These are phyloP conservation scores for Apophysomyces sp. DNA, from an alignment of 371 early-diverging fungal species.

Conservation along the genomic window DNA sequence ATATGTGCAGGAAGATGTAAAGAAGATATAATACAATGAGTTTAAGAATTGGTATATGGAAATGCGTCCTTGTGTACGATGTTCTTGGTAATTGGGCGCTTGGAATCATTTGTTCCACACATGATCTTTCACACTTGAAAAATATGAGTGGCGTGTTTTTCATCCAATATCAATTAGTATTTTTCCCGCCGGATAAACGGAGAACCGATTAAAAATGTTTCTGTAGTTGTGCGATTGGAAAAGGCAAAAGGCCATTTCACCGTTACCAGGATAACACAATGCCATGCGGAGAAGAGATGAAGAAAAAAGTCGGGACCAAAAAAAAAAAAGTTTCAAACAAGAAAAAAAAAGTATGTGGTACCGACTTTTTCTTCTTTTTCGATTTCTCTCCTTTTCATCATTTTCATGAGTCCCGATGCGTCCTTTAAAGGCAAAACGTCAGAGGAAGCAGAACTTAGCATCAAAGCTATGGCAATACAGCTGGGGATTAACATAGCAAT, in stretches of 20 bases:
- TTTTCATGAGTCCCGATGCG: conserved; percentile 13
- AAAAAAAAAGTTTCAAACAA: not conserved
- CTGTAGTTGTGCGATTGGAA: too few species aligned
- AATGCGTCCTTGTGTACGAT: too few species aligned
- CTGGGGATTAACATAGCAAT: conserved; percentile 48
- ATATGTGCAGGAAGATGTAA: too few species aligned
- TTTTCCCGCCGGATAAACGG: too few species aligned
- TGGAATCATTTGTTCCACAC: too few species aligned
- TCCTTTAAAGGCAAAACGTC: conserved; percentile 31
- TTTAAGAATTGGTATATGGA: too few species aligned
- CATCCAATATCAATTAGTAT: too few species aligned
- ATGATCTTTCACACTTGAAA: too few species aligned
- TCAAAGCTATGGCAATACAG: conserved; percentile 49
- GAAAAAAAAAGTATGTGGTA: not conserved
- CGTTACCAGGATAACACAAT: not conserved
- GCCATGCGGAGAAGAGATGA: not conserved
- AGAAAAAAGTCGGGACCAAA: not conserved
- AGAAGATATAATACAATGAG: too few species aligned
- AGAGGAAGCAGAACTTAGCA: conserved; percentile 38
- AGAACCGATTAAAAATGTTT: too few species aligned
- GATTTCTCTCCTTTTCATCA: not conserved
- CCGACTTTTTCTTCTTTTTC: not conserved
- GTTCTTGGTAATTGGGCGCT: too few species aligned
- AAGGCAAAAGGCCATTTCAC: not conserved
- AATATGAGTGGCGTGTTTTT: too few species aligned